These are phyloP conservation scores for Kernera saxatilis DNA, from an alignment of 345 rosid species.

Conservation along the genomic window DNA sequence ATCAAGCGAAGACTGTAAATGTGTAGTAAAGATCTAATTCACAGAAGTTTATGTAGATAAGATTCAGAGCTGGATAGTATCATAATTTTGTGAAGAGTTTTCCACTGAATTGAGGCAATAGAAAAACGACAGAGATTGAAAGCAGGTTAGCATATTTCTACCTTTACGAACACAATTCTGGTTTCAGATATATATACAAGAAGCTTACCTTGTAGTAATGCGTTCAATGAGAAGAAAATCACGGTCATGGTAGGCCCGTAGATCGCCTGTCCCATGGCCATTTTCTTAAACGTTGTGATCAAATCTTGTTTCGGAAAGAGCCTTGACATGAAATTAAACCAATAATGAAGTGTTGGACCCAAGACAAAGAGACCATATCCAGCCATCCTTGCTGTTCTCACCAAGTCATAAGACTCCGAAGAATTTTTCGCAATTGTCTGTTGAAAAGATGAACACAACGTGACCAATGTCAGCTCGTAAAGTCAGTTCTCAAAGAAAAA, in stretches of 20 bases:
- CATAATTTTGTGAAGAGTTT: background rate
- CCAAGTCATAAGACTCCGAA: conserved; percentile 56
- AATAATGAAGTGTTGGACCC: conserved; percentile 74
- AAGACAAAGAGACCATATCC: conserved; percentile 66
- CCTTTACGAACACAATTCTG: background rate
- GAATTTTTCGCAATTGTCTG: conserved; percentile 41
- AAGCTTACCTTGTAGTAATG: conserved; percentile 57
- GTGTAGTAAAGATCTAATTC: background rate
- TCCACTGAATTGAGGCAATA: background rate
- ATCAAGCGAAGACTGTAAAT: background rate
- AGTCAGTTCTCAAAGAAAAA: background rate
- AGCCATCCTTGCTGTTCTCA: conserved; percentile 68
- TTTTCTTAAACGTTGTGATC: conserved; percentile 68
- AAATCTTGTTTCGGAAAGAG: conserved; percentile 61
- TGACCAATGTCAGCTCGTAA: background rate
- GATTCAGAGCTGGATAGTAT: background rate
- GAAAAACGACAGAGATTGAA: background rate
- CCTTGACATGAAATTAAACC: conserved; percentile 75
- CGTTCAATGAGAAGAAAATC: conserved; percentile 66
- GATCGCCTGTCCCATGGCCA: conserved; percentile 61
- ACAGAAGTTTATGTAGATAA: background rate
- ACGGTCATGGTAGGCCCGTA: conserved; percentile 75
- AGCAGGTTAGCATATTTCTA: too few species aligned
- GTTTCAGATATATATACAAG: background rate
- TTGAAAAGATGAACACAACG: background rate